phyloP scores from a whole-genome alignment of 176 grass and related monocot genomes.

The Carex cristatella region DNA sequence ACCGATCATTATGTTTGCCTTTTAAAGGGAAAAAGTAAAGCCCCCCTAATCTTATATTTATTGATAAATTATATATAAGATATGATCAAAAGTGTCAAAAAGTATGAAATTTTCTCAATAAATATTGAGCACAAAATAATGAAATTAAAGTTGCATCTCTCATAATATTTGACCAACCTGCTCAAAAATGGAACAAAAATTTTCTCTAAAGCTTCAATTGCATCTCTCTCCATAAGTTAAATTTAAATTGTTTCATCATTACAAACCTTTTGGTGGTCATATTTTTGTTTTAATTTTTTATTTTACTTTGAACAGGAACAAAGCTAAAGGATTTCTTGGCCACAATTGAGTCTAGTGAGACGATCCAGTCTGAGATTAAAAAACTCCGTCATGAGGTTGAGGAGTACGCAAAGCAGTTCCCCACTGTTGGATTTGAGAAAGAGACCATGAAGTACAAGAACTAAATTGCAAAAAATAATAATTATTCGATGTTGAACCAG shows the following conservation, averaged over 20 bases:
- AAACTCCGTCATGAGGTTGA: conserved; percentile 86
- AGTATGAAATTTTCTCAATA: no score
- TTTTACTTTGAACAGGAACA: conserved; percentile 46
- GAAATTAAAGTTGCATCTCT: no score
- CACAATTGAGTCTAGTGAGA: conserved; percentile 63
- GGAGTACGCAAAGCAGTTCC: conserved; percentile 96
- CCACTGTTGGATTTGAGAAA: conserved; percentile 98
- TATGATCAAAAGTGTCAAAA: no score
- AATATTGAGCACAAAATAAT: no score
- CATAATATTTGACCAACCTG: no score
- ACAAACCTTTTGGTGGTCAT: not conserved
- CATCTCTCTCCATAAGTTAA: no score
- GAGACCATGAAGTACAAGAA: conserved; percentile 95
- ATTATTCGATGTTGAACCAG: not conserved
- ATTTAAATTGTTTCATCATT: not conserved
- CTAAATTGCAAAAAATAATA: conserved; percentile 17
- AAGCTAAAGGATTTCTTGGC: conserved; percentile 97
- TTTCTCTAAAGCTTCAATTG: no score
- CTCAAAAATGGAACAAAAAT: no score
- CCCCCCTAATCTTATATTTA: no score
- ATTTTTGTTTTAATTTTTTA: not conserved
- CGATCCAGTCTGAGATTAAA: conserved; percentile 75
- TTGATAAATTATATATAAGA: no score
- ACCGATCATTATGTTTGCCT: not conserved
- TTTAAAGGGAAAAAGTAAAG: not conserved